Evolutionary conservation across 208 protist species (phyloP), one percentile per base, ranked within the genome.

Genomic region (Wallacemonas sp.): DNA sequence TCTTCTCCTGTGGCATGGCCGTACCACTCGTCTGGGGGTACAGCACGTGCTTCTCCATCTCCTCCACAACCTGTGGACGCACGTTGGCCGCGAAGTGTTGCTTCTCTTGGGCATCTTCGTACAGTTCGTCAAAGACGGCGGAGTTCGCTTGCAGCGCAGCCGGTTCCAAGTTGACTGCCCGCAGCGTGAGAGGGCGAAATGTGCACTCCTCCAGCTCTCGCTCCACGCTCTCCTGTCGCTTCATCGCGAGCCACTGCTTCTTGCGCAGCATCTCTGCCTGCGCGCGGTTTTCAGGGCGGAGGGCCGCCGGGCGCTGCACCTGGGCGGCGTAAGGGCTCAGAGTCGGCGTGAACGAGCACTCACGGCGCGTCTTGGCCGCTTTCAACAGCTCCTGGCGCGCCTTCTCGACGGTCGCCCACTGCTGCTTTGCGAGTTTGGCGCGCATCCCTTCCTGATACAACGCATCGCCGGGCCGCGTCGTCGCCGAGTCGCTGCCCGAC

Each of bases 371-470:
- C n/a, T 73, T 70, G n/a, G 83, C 83, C 33, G 76, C 74, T 61
- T 87, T 75, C 9, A 91, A 66, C 44, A 92, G 60, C 37, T 73
- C 76, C 63, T 91, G 85, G 34, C 86, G 67, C 15, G 83, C 79
- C 59, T 73, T 61, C 75, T 96, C 87, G 42, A 92, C 52, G 22
- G 87, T 78, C 10, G 76, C 65, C 90, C 90, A 96, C 76, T 90
- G 87, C 68, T 86, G 73, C 71, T 91, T 92, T 9, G 80, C 83
- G 27, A 96, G 59, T 63, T 86, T 81, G 15, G 71, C 73, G n/a
- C 76, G 66, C 74, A 91, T 89, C 22, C 68, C 90, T 22, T 88
- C 78, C 29, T 87, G 80, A 68, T 96, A 91, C 26, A 96, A 27
- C 8, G 50, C 24, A 19, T 57, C 50, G 15, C 30, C 33, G 32